Conservation (phyloP, 768 basidiomycete genomes). For the Coprinellus micaceus region DNA sequence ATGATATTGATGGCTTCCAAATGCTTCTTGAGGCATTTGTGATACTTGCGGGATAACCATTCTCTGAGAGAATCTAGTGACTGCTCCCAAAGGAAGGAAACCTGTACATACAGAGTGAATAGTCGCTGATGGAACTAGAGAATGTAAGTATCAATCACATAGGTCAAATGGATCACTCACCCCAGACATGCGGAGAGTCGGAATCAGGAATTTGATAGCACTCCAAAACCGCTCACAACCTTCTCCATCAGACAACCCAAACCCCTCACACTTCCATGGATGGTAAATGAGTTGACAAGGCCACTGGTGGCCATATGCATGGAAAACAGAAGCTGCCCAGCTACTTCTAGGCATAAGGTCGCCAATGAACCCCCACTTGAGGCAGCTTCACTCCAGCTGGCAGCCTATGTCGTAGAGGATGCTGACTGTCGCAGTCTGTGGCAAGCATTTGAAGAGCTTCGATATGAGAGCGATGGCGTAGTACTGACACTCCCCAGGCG, state of each 20-base stretch:
- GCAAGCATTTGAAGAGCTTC: constrained; percentile 30
- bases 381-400: constrained; percentile 25
- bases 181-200: background rate
- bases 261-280: constrained; percentile 29
- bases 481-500: constrained; percentile 31
- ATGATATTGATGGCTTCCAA: background rate
- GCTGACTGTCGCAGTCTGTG: constrained; percentile 18
- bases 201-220: constrained; percentile 18
- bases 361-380: constrained; percentile 24
- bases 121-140: background rate
- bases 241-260: no score
- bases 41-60: background rate
- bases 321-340: constrained; percentile 34
- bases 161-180: background rate
- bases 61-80: background rate
- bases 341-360: constrained; percentile 19
- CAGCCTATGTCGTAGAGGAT: constrained; percentile 37
- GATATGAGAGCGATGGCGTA: constrained; percentile 28
- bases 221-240: constrained; percentile 35
- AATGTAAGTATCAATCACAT: background rate
- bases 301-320: constrained; percentile 40
- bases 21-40: background rate
- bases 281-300: constrained; percentile 34
- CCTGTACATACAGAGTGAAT: background rate
- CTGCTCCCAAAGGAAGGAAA: background rate